A percentile compares a stretch with the other conserved stretches of the same genome.
Conservation (phyloP, 1,284 basidiomycete genomes). For the Boletus coffeatus region DNA sequence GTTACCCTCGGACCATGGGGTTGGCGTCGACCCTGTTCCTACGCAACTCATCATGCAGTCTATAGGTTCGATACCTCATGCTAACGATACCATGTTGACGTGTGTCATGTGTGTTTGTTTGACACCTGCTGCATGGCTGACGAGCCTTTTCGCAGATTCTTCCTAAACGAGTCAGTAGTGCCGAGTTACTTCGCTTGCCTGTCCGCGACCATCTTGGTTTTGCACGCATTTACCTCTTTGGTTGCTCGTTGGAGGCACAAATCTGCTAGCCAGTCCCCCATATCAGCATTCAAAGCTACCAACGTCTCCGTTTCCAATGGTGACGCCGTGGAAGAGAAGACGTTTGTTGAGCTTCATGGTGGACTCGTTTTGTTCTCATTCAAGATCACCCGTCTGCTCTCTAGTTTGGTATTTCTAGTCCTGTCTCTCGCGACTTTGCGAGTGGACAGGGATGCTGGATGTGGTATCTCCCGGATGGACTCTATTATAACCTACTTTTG, state of each 20-base stretch:
- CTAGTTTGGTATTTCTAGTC: neutral
- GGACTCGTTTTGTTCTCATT: neutral
- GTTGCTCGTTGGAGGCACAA: neutral
- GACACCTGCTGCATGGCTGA: neutral
- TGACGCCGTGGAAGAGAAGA: neutral
- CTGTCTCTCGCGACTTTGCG: neutral
- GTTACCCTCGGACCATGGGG: neutral
- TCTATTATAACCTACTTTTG: neutral
- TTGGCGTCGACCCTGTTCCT: neutral
- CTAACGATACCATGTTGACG: neutral
- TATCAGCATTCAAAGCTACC: neutral
- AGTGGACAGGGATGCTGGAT: neutral
- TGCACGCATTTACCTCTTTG: neutral
- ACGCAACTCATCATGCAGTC: neutral
- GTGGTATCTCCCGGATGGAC: neutral
- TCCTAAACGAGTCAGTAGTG: neutral
- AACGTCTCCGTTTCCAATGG: neutral
- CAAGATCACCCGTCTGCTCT: constrained; percentile 2
- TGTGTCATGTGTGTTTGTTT: neutral
- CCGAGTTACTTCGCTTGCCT: neutral
- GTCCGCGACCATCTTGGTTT: neutral
- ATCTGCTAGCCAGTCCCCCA: neutral
- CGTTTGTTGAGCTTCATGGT: neutral
- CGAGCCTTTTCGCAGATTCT: neutral
- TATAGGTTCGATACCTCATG: neutral